Conservation (phyloP, 352 stramenopile genomes). For the Sclerospora graminicola region DNA sequence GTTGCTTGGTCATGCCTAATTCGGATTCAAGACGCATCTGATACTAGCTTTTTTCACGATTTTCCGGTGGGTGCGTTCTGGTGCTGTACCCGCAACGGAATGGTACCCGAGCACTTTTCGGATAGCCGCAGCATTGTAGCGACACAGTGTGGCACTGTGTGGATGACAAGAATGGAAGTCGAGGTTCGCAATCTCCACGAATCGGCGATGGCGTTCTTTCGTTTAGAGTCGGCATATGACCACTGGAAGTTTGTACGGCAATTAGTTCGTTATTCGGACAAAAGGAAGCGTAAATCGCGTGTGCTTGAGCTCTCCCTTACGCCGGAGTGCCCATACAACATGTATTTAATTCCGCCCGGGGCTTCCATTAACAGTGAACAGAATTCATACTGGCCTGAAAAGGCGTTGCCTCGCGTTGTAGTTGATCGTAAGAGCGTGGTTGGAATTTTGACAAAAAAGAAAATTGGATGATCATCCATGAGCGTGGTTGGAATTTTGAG, state of each 20-base stretch:
- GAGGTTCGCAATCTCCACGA: conserved; percentile 27
- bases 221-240: conserved; percentile 50
- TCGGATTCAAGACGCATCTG: conserved; percentile 40
- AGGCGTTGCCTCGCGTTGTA: conserved; percentile 27
- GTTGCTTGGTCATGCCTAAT: conserved; percentile 46
- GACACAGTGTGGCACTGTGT: conserved; percentile 28
- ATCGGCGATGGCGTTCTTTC: conserved; percentile 43
- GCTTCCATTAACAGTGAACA: conserved; percentile 64
- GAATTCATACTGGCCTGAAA: conserved; percentile 61
- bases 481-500: no score
- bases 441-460: conserved; percentile 45
- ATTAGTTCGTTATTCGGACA: conserved; percentile 59
- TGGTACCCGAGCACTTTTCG: conserved; percentile 18
- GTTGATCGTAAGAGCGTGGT: conserved; percentile 52
- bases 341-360: conserved; percentile 64
- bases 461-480: conserved; percentile 14
- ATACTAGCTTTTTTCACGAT: conserved; percentile 25
- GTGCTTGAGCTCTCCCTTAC: conserved; percentile 36
- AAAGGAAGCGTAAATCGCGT: conserved; percentile 36
- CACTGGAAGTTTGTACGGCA: conserved; percentile 65
- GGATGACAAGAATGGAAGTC: conserved; percentile 36
- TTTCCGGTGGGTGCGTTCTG: conserved; percentile 52
- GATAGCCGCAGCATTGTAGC: conserved; percentile 17
- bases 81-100: conserved; percentile 24
- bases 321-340: conserved; percentile 26